Conservation (phyloP, 2,329 filamentous ascomycete genomes). For the Colletotrichum echinochloae region DNA sequence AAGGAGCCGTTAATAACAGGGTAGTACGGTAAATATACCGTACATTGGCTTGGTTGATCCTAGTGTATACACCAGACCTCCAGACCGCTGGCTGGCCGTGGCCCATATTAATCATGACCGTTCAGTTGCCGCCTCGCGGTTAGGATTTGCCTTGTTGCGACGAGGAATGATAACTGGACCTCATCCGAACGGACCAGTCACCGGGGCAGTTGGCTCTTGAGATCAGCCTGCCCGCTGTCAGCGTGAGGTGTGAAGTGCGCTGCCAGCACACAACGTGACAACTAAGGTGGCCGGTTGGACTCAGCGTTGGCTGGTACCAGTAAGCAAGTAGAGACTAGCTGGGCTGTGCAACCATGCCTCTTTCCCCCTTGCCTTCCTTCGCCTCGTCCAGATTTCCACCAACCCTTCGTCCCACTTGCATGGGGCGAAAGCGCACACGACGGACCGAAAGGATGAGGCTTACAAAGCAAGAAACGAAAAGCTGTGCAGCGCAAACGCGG, state of each 20-base stretch:
- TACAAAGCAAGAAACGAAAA: not conserved
- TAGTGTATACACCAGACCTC: no score
- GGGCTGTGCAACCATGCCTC: slow-evolving; percentile 26
- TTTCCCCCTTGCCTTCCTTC: slow-evolving; percentile 9
- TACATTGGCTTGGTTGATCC: slow-evolving; percentile 29
- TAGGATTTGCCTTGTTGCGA: slow-evolving; percentile 31
- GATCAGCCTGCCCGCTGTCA: slow-evolving; percentile 13
- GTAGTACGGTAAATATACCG: slow-evolving; percentile 19
- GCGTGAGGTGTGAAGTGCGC: slow-evolving; percentile 8
- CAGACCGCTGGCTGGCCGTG: slow-evolving; percentile 5
- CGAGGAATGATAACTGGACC: slow-evolving; percentile 21
- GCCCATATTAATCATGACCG: slow-evolving; percentile 1
- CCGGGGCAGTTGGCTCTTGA: not conserved
- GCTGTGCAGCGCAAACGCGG: slow-evolving; percentile 28
- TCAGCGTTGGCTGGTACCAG: slow-evolving; percentile 12
- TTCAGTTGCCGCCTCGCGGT: slow-evolving; percentile 13
- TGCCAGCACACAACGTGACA: slow-evolving; percentile 24
- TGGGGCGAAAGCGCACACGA: not conserved
- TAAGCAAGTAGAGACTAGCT: slow-evolving; percentile 30
- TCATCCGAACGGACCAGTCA: slow-evolving; percentile 24
- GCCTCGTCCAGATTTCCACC: not conserved
- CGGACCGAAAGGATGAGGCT: slow-evolving; percentile 21
- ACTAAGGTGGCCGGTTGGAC: not conserved
- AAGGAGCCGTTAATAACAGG: slow-evolving; percentile 13
- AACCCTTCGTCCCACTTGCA: not conserved